phyloP scores from a whole-genome alignment of 176 grass and related monocot genomes.

The Zea luxurians region DNA sequence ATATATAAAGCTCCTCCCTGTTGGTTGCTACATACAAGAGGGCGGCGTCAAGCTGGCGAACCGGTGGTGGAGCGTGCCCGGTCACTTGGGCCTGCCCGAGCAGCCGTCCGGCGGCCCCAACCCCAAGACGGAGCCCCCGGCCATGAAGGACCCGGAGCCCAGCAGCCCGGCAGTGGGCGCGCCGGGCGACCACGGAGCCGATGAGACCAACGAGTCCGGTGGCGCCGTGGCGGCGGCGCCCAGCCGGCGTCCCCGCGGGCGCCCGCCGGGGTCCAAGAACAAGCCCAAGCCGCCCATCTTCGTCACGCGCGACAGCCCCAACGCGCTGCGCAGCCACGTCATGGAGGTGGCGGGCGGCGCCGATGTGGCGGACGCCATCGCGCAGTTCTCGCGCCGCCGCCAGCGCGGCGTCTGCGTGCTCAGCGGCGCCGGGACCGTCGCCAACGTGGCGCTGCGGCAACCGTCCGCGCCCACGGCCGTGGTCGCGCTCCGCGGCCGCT shows the following conservation, averaged over 20 bases:
- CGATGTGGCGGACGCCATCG: constrained; percentile 83
- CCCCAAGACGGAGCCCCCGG: constrained; percentile 42
- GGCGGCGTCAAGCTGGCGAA: constrained; percentile 77
- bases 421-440: constrained; percentile 79
- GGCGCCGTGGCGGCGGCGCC: constrained; percentile 47
- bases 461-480: constrained; percentile 71
- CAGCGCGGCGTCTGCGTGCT: constrained; percentile 96
- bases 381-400: constrained; percentile 77
- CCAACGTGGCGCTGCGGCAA: constrained; percentile 86
- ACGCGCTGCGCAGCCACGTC: constrained; percentile 87
- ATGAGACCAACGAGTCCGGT: constrained; percentile 57
- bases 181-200: constrained; percentile 23
- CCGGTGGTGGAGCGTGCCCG: constrained; percentile 71
- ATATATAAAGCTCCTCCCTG: not conserved
- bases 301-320: constrained; percentile 88
- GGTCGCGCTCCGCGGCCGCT: constrained; percentile 78
- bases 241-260: constrained; percentile 72
- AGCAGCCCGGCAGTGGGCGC: constrained; percentile 35
- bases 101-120: constrained; percentile 50
- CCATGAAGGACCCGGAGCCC: constrained; percentile 41
- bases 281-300: constrained; percentile 97
- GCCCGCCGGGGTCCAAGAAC: constrained; percentile 95
- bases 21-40: constrained; percentile 22
- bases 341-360: constrained; percentile 89
- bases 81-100: constrained; percentile 65